Evolutionary conservation across 2,329 filamentous ascomycete species (phyloP).

Genomic region (Hirsutella minnesotensis): DNA sequence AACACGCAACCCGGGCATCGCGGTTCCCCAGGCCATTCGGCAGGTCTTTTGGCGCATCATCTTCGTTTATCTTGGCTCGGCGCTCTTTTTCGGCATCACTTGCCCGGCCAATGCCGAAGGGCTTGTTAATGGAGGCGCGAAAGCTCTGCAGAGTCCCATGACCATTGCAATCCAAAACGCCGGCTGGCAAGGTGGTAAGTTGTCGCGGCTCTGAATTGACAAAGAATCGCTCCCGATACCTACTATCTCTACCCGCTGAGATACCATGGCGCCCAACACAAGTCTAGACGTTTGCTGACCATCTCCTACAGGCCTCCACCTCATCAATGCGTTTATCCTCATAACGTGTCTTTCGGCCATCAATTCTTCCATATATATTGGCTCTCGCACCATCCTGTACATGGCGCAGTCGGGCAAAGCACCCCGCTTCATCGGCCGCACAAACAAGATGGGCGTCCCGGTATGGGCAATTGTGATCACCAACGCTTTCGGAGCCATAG

Average conservation of each 20-base stretch:
- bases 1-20: slow-evolving; percentile 43
- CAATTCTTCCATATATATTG: slow-evolving; percentile 69
- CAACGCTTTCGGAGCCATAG: slow-evolving; percentile 58
- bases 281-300: slow-evolving; percentile 2
- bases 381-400: slow-evolving; percentile 61
- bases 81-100: slow-evolving; percentile 64
- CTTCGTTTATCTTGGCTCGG: slow-evolving; percentile 55
- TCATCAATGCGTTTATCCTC: slow-evolving; percentile 70
- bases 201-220: not conserved
- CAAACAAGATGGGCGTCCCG: slow-evolving; percentile 50
- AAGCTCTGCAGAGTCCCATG: slow-evolving; percentile 60
- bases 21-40: slow-evolving; percentile 45
- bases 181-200: slow-evolving; percentile 52
- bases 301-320: slow-evolving; percentile 37
- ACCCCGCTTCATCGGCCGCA: slow-evolving; percentile 55
- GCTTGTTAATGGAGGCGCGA: slow-evolving; percentile 47
- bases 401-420: slow-evolving; percentile 66
- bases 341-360: slow-evolving; percentile 60
- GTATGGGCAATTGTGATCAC: slow-evolving; percentile 53
- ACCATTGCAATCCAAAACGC: slow-evolving; percentile 64
- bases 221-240: no score
- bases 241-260: no score
- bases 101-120: slow-evolving; percentile 56
- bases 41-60: slow-evolving; percentile 51
- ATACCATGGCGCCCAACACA: no score